phyloP scores from a whole-genome alignment of 192 early-diverging fungal species.

The Podila horticola region DNA sequence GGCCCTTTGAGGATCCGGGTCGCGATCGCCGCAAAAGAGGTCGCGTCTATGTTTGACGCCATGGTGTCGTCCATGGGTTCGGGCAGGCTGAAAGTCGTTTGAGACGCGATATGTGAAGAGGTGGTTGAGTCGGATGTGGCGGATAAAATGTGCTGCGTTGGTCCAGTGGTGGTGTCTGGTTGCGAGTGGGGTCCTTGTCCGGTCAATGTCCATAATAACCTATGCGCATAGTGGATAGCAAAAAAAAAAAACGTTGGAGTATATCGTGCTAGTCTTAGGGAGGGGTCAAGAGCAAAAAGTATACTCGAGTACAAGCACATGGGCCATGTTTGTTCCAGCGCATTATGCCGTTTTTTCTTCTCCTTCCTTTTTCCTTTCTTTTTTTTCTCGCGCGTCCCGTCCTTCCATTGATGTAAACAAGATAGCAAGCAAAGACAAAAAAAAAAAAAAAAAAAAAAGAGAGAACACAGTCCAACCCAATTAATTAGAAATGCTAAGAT shows the following conservation, averaged over 20 bases:
- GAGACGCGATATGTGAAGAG: background rate
- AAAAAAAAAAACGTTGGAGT: background rate
- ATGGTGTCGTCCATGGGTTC: background rate
- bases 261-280: background rate
- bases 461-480: background rate
- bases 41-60: no score
- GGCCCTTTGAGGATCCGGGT: slow-evolving; percentile 8
- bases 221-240: no score
- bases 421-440: background rate
- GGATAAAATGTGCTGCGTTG: background rate
- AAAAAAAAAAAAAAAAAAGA: background rate
- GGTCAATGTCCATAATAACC: background rate
- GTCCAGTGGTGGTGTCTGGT: background rate
- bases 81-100: background rate
- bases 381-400: background rate
- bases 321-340: background rate
- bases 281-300: background rate
- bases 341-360: background rate
- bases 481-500: background rate
- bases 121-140: background rate
- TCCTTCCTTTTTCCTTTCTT: background rate
- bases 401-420: background rate
- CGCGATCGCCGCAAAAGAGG: background rate
- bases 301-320: background rate
- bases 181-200: background rate